These are phyloP conservation scores for Zygotorulaspora danielsina DNA, from an alignment of 805 yeast genomes.

Conservation along the genomic window DNA sequence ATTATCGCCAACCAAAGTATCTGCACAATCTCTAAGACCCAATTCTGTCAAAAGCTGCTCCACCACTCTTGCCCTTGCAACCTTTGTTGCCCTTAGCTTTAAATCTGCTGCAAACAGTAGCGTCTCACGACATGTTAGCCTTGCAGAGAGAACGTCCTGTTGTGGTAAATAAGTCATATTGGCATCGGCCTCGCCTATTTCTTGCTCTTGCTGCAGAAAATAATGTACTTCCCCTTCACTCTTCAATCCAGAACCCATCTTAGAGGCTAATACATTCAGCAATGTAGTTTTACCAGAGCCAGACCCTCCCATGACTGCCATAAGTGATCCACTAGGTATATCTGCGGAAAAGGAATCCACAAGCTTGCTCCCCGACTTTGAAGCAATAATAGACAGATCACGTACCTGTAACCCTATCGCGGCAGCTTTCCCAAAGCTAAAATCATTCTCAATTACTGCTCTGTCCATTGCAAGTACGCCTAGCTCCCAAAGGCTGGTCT, in stretches of 20 bases:
- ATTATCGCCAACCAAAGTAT: slow-evolving; percentile 54
- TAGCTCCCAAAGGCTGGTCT: too few relatives aligned
- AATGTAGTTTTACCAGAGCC: slow-evolving; percentile 86
- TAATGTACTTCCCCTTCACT: slow-evolving; percentile 43
- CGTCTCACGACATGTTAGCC: slow-evolving; percentile 69
- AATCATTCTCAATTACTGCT: slow-evolving; percentile 22
- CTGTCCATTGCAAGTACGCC: slow-evolving; percentile 7
- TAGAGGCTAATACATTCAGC: slow-evolving; percentile 58
- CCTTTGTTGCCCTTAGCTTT: slow-evolving; percentile 46
- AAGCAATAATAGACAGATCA: slow-evolving; percentile 26
- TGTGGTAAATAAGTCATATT: slow-evolving; percentile 62
- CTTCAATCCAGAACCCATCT: slow-evolving; percentile 40
- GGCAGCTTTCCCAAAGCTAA: slow-evolving; percentile 24
- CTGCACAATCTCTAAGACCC: slow-evolving; percentile 60
- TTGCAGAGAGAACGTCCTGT: slow-evolving; percentile 67
- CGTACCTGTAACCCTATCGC: slow-evolving; percentile 25
- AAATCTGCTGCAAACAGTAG: slow-evolving; percentile 66
- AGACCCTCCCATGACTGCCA: slow-evolving; percentile 84
- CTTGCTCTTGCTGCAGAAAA: slow-evolving; percentile 14
- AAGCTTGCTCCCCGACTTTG: slow-evolving; percentile 36
- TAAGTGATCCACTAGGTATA: slow-evolving; percentile 54
- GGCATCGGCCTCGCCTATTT: slow-evolving; percentile 9
- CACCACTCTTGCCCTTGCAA: slow-evolving; percentile 48
- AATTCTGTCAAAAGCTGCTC: slow-evolving; percentile 57
- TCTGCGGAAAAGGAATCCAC: slow-evolving; percentile 54